A percentile compares a stretch with the other conserved stretches of the same genome.
Evolutionary conservation across 192 early-diverging fungal species (phyloP).

Genomic region (Podochytrium sp.): DNA sequence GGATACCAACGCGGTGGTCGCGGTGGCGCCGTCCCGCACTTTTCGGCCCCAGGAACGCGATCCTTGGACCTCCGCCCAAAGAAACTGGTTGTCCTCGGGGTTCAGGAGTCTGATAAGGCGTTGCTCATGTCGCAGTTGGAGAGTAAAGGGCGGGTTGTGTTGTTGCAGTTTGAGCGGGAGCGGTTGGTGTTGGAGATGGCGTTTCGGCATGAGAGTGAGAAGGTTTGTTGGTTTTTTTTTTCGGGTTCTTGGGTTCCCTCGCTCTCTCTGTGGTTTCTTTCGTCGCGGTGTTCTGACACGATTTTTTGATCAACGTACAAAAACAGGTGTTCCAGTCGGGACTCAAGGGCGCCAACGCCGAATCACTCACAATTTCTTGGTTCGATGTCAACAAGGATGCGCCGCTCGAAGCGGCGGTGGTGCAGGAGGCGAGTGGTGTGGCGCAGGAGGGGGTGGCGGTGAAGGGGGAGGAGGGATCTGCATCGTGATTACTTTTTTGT

Average conservation of each 20-base stretch:
- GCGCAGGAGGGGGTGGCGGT: too few relatives aligned
- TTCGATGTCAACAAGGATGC: constrained; percentile 9
- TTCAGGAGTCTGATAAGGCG: constrained; percentile 45
- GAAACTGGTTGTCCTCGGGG: constrained; percentile 66
- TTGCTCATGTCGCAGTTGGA: constrained; percentile 65
- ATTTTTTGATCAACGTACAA: neutral
- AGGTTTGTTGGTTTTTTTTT: constrained; percentile 37
- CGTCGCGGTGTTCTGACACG: neutral
- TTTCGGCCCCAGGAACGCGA: constrained; percentile 48
- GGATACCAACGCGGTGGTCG: constrained; percentile 59
- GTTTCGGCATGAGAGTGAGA: constrained; percentile 61
- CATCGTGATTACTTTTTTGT: too few relatives aligned
- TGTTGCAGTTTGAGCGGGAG: constrained; percentile 43
- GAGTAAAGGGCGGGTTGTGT: constrained; percentile 56
- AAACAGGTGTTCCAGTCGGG: neutral
- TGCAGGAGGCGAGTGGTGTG: too few relatives aligned
- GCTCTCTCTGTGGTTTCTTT: neutral
- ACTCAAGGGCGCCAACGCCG: constrained; percentile 15
- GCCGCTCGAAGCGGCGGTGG: too few relatives aligned
- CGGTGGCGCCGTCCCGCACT: constrained; percentile 46
- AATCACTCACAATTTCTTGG: neutral
- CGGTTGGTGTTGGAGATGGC: constrained; percentile 58
- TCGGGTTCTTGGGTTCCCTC: too few relatives aligned
- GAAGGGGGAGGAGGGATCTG: too few relatives aligned
- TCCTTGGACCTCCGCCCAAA: constrained; percentile 74